These are phyloP conservation scores for Agrocybe chaxingu DNA, from an alignment of 768 basidiomycete species.

Conservation along the genomic window DNA sequence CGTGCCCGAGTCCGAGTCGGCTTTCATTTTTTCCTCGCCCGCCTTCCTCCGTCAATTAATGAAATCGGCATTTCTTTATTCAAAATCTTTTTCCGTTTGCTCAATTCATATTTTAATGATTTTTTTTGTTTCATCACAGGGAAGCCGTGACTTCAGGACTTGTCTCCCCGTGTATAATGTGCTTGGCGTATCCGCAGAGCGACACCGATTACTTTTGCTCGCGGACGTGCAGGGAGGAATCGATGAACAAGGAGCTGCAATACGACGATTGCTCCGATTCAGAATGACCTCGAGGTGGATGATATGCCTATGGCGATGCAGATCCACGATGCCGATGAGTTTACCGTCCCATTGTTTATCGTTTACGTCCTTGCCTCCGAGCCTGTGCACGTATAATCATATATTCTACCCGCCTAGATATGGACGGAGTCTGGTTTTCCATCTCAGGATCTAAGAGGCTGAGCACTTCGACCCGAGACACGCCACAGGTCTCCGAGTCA, in stretches of 20 bases:
- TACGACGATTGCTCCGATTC: slow-evolving; percentile 13
- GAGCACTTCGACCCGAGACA: too few species aligned
- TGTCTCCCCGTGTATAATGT: slow-evolving; percentile 61
- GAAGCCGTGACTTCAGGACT: slow-evolving; percentile 56
- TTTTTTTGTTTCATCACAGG: slow-evolving; percentile 28
- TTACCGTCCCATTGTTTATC: too few species aligned
- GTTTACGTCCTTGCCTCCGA: too few species aligned
- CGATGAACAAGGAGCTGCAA: slow-evolving; percentile 44
- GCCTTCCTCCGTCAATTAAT: too few species aligned
- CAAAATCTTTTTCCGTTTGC: neutral
- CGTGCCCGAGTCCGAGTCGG: too few species aligned
- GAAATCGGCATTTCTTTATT: neutral
- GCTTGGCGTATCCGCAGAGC: slow-evolving; percentile 56
- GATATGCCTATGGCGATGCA: slow-evolving; percentile 1
- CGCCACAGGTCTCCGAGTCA: too few species aligned
- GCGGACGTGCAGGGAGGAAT: slow-evolving; percentile 54
- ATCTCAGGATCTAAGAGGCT: too few species aligned
- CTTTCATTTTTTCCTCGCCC: too few species aligned
- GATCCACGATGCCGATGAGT: neutral
- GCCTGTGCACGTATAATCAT: too few species aligned
- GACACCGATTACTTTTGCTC: slow-evolving; percentile 63
- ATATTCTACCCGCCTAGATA: too few species aligned
- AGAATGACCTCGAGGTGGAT: slow-evolving; percentile 5
- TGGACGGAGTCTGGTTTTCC: too few species aligned
- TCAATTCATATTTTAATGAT: neutral